Percentiles rank a stretch among this genome's conserved stretches.
Evolutionary conservation across 2,329 filamentous ascomycete species (phyloP).

Genomic region (Ceratocystis cubensis): DNA sequence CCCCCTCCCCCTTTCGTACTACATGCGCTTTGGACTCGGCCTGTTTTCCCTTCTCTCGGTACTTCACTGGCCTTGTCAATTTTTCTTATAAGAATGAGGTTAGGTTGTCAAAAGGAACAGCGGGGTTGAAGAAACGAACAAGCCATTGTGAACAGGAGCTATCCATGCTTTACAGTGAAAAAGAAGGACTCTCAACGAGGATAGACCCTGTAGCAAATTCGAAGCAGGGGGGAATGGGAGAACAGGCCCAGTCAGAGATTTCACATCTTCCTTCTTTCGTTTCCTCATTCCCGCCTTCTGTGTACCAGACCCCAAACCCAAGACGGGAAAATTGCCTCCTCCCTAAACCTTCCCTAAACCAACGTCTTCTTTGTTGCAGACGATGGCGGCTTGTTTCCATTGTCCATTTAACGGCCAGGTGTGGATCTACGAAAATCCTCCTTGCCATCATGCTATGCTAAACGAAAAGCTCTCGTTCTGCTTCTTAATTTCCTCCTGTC

Average conservation of each 20-base stretch:
- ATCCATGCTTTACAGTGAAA: not conserved
- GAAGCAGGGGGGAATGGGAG: not conserved
- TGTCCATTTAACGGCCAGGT: not conserved
- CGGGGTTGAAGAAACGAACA: slow-evolving; percentile 8
- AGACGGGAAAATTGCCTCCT: not conserved
- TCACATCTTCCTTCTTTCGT: not conserved
- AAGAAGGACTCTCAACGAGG: not conserved
- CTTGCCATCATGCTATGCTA: not conserved
- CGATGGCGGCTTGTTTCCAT: not conserved
- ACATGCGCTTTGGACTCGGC: not conserved
- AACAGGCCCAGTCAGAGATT: not conserved
- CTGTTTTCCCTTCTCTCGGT: not conserved
- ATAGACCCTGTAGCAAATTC: not conserved
- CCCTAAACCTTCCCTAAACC: not conserved
- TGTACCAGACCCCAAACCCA: slow-evolving; percentile 19
- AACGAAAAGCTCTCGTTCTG: not conserved
- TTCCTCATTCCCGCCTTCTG: not conserved
- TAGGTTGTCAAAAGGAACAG: slow-evolving; percentile 5
- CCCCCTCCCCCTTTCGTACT: not conserved
- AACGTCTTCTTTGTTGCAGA: slow-evolving; percentile 22
- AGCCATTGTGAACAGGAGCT: not conserved
- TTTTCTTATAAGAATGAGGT: slow-evolving; percentile 7
- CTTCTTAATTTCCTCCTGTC: not conserved
- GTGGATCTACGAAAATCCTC: not conserved
- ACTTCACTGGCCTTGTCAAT: not conserved